Base-by-base conservation (phyloP, 164 flowering plant genomes). In the Stephania yunnanensis region DNA sequence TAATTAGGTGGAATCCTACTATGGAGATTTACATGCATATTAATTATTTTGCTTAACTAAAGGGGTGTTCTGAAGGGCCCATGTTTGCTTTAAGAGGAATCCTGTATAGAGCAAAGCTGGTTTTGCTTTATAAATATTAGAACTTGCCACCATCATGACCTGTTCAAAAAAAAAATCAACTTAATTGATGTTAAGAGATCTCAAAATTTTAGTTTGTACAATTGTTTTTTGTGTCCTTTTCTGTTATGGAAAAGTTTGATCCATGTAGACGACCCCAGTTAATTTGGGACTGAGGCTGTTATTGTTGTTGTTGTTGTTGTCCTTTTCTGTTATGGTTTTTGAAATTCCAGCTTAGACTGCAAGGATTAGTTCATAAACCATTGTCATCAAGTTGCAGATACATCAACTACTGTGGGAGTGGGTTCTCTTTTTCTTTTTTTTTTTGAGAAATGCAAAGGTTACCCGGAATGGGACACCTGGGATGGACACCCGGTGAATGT, bases 21-120 rank as follows among this genome's bases (percentile, higher is more conserved):
- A 50, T 11, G 55, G 55, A 50, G 55, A 50, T 50, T 11, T 50
- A 10, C 13, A 50, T 3, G 15, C 55, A 11, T 8, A n/a, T 61
- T 61, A 19, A 9, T 61, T 61, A 61, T 61, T 61, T 6, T 61
- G 66, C 66, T 61, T 19, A 19, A 61, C 66, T 61, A 61, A 61
- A 17, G 66, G 66, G 66, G 66, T 61, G 7, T 19, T 61, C 42
- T 7, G 66, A 19, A 19, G 66, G 66, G 7, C 66, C 20, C 66
- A 61, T 61, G 25, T 7, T 58, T 61, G 66, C 66, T n/a, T 61
- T 61, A 61, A 25, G 66, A 61, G 66, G 66, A 61, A 61, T 61
- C 25, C 66, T 61, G 9, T 19, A 61, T 6, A 22, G 66, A 61
- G 20, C 66, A 61, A 61, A 61, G 25, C 20, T 7, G 22, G n/a